phyloP scores from a whole-genome alignment of 2,329 filamentous ascomycete species.

The Colletotrichum acutatum region DNA sequence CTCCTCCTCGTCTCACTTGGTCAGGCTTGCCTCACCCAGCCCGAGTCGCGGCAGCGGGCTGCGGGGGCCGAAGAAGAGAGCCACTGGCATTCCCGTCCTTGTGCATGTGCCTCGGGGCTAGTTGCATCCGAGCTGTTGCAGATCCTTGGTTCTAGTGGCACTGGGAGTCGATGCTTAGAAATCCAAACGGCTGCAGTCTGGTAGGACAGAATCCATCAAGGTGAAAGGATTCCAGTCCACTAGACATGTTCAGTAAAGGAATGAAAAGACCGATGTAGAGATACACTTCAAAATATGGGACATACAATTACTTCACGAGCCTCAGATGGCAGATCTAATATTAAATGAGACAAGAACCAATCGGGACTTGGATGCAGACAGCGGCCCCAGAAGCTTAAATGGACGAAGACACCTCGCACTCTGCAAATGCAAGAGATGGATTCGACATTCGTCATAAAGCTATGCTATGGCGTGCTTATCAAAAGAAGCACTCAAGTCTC shows the following conservation, averaged over 20 bases:
- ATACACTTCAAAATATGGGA: neutral
- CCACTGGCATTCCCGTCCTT: neutral
- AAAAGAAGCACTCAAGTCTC: neutral
- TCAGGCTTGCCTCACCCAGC: neutral
- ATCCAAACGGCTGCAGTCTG: neutral
- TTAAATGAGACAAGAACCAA: conserved; percentile 1
- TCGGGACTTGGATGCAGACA: neutral
- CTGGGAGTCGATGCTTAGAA: too few relatives aligned
- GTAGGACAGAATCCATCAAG: neutral
- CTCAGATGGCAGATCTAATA: neutral
- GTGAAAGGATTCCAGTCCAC: neutral
- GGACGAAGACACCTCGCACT: neutral
- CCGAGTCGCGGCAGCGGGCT: neutral
- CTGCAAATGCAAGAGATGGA: neutral
- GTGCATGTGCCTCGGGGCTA: neutral
- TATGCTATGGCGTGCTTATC: conserved; percentile 1
- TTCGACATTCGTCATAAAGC: neutral
- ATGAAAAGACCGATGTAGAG: neutral
- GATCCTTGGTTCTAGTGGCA: neutral
- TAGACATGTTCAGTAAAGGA: neutral
- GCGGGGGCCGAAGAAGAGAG: neutral
- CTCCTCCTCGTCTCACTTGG: neutral
- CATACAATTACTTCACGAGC: neutral
- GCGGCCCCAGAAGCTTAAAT: conserved; percentile 25
- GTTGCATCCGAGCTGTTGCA: conserved; percentile 18